Evolutionary conservation across 2,329 filamentous ascomycete species (phyloP).

Genomic region (Phialemonium atrogriseum): DNA sequence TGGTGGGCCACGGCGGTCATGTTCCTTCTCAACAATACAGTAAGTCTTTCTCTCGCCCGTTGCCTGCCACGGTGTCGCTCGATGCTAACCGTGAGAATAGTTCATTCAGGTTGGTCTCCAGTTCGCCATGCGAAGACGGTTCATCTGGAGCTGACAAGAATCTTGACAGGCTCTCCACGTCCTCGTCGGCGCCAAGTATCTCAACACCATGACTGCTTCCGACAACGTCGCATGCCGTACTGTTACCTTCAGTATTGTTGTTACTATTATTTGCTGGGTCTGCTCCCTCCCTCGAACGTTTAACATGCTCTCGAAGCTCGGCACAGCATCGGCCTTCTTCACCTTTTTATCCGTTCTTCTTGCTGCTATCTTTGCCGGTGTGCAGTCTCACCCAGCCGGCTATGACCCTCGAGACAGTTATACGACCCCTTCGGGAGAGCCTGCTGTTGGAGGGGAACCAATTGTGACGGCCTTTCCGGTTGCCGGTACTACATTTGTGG

Average conservation of each 20-base stretch:
- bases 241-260: conserved; percentile 68
- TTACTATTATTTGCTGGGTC: conserved; percentile 66
- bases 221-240: conserved; percentile 62
- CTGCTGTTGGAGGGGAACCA: conserved; percentile 45
- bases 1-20: conserved; percentile 68
- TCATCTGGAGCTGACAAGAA: conserved; percentile 10
- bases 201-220: conserved; percentile 77
- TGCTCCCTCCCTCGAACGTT: conserved; percentile 84
- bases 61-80: too few relatives aligned
- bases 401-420: conserved; percentile 44
- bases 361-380: conserved; percentile 71
- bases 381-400: conserved; percentile 64
- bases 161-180: conserved; percentile 83
- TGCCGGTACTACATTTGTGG: conserved; percentile 68
- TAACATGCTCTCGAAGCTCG: conserved; percentile 67
- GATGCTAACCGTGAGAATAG: background rate
- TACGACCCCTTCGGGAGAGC: conserved; percentile 16
- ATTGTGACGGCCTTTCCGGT: conserved; percentile 61
- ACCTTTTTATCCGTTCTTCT: conserved; percentile 85
- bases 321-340: conserved; percentile 72
- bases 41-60: conserved; percentile 9
- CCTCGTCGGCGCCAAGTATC: conserved; percentile 74
- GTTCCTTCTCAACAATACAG: conserved; percentile 88
- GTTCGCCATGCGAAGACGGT: too few relatives aligned
- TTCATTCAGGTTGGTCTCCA: conserved; percentile 2